These are phyloP conservation scores for Mycena galericulata DNA, from an alignment of 768 basidiomycete genomes.

Conservation along the genomic window DNA sequence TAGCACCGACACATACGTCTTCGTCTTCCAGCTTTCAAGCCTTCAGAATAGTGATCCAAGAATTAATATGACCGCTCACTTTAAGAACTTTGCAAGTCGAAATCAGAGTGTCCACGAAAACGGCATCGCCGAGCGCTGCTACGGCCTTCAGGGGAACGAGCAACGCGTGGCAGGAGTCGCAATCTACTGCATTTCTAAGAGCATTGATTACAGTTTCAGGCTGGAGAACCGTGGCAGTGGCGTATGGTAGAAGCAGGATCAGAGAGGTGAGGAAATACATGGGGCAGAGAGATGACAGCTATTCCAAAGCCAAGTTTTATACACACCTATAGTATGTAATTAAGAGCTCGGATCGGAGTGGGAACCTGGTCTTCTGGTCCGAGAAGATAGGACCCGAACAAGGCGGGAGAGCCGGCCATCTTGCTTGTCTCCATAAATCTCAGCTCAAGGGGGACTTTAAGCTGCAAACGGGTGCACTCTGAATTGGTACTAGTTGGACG, in stretches of 20 bases:
- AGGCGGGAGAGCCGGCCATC: no score
- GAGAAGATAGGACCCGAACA: no score
- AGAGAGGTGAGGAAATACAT: background rate
- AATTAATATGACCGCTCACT: slow-evolving; percentile 43
- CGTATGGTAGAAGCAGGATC: slow-evolving; percentile 5
- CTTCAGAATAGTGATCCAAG: background rate
- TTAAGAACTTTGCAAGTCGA: slow-evolving; percentile 57
- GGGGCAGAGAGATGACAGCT: no score
- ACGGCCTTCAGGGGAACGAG: slow-evolving; percentile 59
- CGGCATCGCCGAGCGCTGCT: slow-evolving; percentile 60
- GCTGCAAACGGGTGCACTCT: no score
- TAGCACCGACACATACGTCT: slow-evolving; percentile 68
- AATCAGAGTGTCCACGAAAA: slow-evolving; percentile 57
- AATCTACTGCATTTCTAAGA: slow-evolving; percentile 59
- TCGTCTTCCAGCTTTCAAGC: slow-evolving; percentile 58
- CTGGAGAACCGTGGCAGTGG: background rate
- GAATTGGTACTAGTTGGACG: no score
- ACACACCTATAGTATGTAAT: no score
- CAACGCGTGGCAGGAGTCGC: slow-evolving; percentile 63
- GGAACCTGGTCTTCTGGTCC: no score
- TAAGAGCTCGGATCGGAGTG: no score
- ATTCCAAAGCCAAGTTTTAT: no score
- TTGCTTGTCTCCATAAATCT: no score
- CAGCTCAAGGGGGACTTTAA: no score
- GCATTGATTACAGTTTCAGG: slow-evolving; percentile 51